phyloP scores from a whole-genome alignment of 306 rosid genomes.

The Prunus mume region DNA sequence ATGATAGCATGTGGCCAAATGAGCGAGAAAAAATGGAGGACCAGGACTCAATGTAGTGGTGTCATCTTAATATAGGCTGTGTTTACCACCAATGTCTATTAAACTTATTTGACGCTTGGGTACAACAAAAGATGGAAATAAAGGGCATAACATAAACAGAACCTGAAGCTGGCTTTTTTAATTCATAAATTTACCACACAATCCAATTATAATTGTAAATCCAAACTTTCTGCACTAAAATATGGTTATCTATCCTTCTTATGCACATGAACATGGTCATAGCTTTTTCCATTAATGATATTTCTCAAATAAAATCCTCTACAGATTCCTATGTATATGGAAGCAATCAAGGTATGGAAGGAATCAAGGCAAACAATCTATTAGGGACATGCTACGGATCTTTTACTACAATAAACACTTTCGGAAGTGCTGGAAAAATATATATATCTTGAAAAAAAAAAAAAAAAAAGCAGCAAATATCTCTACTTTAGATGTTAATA shows the following conservation, averaged over 20 bases:
- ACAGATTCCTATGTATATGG: neutral
- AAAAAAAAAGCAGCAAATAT: neutral
- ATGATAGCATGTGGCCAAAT: neutral
- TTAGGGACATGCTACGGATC: neutral
- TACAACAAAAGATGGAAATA: neutral
- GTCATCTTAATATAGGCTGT: neutral
- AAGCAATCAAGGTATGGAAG: neutral
- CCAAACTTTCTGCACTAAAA: neutral
- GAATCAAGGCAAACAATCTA: neutral
- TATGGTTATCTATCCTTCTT: neutral
- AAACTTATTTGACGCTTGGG: neutral
- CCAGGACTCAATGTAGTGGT: neutral
- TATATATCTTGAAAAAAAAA: no score
- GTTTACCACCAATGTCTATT: neutral
- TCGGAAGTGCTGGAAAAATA: neutral
- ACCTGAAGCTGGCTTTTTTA: neutral
- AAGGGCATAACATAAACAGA: neutral
- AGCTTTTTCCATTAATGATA: neutral
- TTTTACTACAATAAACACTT: neutral
- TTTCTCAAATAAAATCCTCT: conserved; percentile 4
- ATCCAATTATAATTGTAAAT: neutral
- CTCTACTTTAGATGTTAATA: neutral
- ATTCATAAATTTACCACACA: neutral
- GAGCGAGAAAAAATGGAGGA: neutral
- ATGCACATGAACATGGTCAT: neutral